phyloP scores from a whole-genome alignment of 2,329 filamentous ascomycete species.

The Penicillium olsonii region DNA sequence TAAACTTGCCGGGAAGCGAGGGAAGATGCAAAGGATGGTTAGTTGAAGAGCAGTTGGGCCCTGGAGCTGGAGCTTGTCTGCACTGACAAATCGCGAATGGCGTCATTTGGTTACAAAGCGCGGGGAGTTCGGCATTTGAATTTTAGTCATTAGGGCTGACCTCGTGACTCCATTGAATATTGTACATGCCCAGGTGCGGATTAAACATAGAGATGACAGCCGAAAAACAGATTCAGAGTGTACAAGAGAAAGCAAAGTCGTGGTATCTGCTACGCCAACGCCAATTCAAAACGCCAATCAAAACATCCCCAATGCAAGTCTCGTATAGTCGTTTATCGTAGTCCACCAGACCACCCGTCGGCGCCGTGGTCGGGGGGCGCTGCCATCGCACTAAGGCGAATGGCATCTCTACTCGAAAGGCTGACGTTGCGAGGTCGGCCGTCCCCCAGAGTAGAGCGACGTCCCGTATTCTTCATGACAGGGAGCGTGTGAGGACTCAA shows the following conservation, averaged over 20 bases:
- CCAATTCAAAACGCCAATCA: conserved; percentile 24
- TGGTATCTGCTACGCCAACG: conserved; percentile 35
- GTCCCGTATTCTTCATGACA: conserved; percentile 55
- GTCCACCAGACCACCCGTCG: conserved; percentile 27
- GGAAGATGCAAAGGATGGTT: too few species aligned
- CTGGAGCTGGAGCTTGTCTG: too few species aligned
- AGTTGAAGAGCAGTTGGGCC: too few species aligned
- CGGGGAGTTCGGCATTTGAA: not conserved
- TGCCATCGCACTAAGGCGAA: conserved; percentile 42
- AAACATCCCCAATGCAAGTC: conserved; percentile 6
- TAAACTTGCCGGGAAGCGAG: not conserved
- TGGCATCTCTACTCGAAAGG: conserved; percentile 40
- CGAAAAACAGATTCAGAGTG: not conserved
- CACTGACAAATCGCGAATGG: conserved; percentile 13
- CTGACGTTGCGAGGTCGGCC: conserved; percentile 42
- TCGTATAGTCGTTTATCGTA: conserved; percentile 17
- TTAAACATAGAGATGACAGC: not conserved
- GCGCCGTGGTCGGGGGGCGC: conserved; percentile 36
- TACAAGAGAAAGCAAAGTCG: conserved; percentile 18
- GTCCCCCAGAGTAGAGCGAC: conserved; percentile 46
- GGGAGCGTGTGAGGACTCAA: conserved; percentile 63
- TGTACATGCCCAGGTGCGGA: not conserved
- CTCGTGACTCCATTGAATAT: not conserved
- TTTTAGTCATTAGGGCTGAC: conserved; percentile 7
- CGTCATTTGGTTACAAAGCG: conserved; percentile 27